Evolutionary conservation across 2,329 filamentous ascomycete genomes (phyloP).

Genomic region (Phaeomoniella chlamydospora): DNA sequence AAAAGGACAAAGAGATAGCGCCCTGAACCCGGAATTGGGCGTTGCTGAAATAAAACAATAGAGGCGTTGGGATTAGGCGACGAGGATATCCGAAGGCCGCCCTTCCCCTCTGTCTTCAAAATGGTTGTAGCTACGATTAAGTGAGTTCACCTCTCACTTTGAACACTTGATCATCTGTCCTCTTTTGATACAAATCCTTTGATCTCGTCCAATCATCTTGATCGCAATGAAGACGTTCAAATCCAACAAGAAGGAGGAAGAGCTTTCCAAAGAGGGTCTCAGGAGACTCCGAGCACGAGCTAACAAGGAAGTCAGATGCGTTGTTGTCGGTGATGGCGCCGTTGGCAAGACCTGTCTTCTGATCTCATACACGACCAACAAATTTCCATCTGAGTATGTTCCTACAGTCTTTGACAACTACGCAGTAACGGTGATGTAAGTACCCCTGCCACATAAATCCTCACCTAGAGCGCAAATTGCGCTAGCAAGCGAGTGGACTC

Average conservation of each 20-base stretch:
- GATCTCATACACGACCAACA: constrained; percentile 99
- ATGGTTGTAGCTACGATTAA: constrained; percentile 53
- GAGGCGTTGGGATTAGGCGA: too few relatives aligned
- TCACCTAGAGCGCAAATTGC: too few relatives aligned
- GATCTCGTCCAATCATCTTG: constrained; percentile 4
- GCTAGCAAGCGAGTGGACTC: too few relatives aligned
- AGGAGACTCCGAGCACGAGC: too few relatives aligned
- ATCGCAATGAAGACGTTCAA: too few relatives aligned
- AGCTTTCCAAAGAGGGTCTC: constrained; percentile 10
- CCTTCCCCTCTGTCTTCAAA: constrained; percentile 11
- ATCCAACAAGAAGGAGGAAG: too few relatives aligned
- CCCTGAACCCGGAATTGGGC: too few relatives aligned
- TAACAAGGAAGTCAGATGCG: constrained; percentile 51
- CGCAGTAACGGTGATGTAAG: constrained; percentile 98
- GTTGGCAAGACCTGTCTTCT: constrained; percentile 98
- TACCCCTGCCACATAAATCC: constrained; percentile 5
- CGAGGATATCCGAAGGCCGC: constrained; percentile 5
- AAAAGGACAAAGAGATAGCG: too few relatives aligned
- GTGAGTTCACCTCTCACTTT: constrained; percentile 24
- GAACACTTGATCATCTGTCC: constrained; percentile 2
- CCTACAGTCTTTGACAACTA: constrained; percentile 99
- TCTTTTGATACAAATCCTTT: constrained; percentile 4
- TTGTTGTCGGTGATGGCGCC: constrained; percentile 97
- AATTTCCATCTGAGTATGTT: constrained; percentile 99
- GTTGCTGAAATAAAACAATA: too few relatives aligned